phyloP scores from a whole-genome alignment of 208 protist genomes.

The Phytomonas francai region DNA sequence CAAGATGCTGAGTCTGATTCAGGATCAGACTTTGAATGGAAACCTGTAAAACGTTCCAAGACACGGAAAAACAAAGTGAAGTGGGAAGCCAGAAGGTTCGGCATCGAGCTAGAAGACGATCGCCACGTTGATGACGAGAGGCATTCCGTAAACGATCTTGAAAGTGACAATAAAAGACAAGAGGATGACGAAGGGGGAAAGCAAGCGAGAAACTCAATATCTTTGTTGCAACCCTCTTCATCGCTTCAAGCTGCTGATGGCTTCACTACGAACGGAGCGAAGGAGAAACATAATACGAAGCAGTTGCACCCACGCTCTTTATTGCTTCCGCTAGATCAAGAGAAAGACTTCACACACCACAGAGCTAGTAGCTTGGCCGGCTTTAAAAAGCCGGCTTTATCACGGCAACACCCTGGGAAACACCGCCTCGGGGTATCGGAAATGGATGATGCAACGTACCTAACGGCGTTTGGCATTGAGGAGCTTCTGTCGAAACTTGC shows the following conservation, averaged over 20 bases:
- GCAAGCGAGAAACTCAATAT: neutral
- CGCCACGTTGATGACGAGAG: neutral
- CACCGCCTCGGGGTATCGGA: conserved; percentile 2
- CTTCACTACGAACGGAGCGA: neutral
- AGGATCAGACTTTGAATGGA: neutral
- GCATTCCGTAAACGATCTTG: neutral
- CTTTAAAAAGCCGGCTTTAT: neutral
- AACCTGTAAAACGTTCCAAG: neutral
- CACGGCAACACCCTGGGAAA: neutral
- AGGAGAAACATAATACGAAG: neutral
- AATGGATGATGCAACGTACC: conserved; percentile 48
- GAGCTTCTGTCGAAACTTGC: conserved; percentile 39
- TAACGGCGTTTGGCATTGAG: conserved; percentile 37
- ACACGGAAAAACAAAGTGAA: neutral
- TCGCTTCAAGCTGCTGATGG: neutral
- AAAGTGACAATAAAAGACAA: neutral
- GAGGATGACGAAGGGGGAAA: neutral
- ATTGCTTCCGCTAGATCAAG: neutral
- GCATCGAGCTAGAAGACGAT: neutral
- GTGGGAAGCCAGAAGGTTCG: neutral
- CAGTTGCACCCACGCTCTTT: neutral
- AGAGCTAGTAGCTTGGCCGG: neutral
- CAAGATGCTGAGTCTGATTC: neutral
- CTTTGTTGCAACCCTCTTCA: neutral
- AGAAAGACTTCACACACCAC: neutral